Evolutionary conservation across 192 early-diverging fungal species (phyloP), one percentile per base, ranked within the genome.

Genomic region (Entomortierella lignicola): DNA sequence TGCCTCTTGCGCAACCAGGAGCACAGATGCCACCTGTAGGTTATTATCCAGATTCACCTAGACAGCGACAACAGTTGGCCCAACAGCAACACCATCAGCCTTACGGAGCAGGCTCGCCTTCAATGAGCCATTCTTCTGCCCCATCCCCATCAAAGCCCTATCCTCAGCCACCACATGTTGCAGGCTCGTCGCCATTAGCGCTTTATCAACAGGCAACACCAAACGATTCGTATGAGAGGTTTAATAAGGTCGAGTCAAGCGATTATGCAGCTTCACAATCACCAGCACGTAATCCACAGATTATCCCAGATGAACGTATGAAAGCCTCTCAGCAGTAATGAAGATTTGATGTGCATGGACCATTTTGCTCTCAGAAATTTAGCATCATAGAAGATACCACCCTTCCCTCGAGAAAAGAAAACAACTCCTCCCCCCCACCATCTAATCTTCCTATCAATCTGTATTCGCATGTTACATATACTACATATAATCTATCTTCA

Each of bases 51-150:
- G 57, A 69, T 20, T 67, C 41, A 43, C 29, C 66, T 25, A 41
- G 20, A 50, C 52, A 54, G 52, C 55, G 21, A 42, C 37, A 59
- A 59, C 57, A 59, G n/a, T n/a, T 43, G 15, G 52, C 52, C n/a
- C 51, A 63, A 39, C 51, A 64, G 13, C 60, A 63, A 32, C 60
- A 63, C 27, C 41, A 42, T 12, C 47, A 55, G 13, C 37, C 44
- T 26, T 56, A 51, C 31, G 66, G 56, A 42, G n/a, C 69, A 31
- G 71, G 56, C 15, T 77, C 73, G 15, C 73, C 73, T 5, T 61
- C 73, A 17, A 63, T 77, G 60, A 56, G 65, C 15, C 59, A 77
- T 27, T 41, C 60, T 20, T 55, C 72, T 25, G 58, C 32, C 2
- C 39, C 62, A 37, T 44, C 70, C 0, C 42, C 69, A 34, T 31